A percentile compares a stretch with the other conserved stretches of the same genome.
phyloP scores from a whole-genome alignment of 2,329 filamentous ascomycete genomes.

The Fusarium sp. region DNA sequence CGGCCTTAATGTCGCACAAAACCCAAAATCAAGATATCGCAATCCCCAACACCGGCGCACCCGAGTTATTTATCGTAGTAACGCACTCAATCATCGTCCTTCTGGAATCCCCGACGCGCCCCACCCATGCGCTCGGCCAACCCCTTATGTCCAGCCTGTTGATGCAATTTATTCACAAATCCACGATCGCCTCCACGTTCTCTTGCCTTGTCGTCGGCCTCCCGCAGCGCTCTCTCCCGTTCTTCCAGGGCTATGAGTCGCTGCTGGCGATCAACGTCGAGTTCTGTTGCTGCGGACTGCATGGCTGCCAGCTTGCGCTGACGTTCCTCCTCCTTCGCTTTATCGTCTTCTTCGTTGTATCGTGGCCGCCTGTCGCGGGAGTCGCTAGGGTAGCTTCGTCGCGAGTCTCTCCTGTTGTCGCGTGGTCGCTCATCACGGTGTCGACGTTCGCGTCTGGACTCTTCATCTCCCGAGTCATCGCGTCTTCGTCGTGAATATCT shows the following conservation, averaged over 20 bases:
- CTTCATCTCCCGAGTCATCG: conserved; percentile 42
- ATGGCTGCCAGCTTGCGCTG: conserved; percentile 78
- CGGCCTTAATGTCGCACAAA: background rate
- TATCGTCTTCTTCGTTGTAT: conserved; percentile 43
- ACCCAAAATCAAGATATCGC: background rate
- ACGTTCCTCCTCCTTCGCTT: conserved; percentile 66
- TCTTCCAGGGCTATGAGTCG: conserved; percentile 76
- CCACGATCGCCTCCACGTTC: conserved; percentile 73
- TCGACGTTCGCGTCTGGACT: conserved; percentile 28
- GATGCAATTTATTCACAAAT: conserved; percentile 74
- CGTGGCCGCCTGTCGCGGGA: conserved; percentile 43
- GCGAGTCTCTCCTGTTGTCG: conserved; percentile 21
- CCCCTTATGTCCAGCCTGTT: conserved; percentile 66
- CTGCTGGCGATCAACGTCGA: conserved; percentile 77
- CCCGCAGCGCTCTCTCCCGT: conserved; percentile 72
- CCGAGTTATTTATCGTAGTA: background rate
- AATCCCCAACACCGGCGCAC: background rate
- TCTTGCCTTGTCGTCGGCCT: conserved; percentile 75
- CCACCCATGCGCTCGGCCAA: conserved; percentile 66
- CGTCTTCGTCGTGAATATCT: conserved; percentile 38
- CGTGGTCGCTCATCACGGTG: conserved; percentile 29
- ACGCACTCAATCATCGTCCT: conserved; percentile 58
- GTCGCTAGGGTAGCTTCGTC: conserved; percentile 37
- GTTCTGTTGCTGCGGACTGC: conserved; percentile 76
- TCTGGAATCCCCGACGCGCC: conserved; percentile 60